Evolutionary conservation across 1,139 yeast species (phyloP).

Genomic region (Debaryomyces subglobosus): DNA sequence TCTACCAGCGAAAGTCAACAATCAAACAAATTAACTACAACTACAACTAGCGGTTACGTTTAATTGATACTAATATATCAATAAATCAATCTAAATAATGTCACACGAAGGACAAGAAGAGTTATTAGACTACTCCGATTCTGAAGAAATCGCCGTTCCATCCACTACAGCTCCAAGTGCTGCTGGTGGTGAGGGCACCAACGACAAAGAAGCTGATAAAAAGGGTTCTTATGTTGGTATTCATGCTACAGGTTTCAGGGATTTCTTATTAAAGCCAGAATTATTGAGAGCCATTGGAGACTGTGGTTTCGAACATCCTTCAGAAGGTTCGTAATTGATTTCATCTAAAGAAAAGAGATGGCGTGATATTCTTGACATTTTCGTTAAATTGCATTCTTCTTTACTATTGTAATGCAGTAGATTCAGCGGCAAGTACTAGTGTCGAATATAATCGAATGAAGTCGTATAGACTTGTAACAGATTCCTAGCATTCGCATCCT

Average conservation of each 20-base stretch:
- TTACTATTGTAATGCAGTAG: background rate
- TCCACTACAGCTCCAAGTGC: slow-evolving; percentile 59
- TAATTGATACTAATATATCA: slow-evolving; percentile 6
- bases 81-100: slow-evolving; percentile 34
- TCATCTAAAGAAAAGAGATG: slow-evolving; percentile 2
- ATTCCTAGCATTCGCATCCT: background rate
- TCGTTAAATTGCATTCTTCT: slow-evolving; percentile 5
- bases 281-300: slow-evolving; percentile 96
- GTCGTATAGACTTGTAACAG: background rate
- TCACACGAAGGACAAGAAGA: slow-evolving; percentile 99
- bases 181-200: slow-evolving; percentile 46
- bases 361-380: slow-evolving; percentile 4
- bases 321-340: slow-evolving; percentile 80
- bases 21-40: background rate
- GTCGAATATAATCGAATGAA: background rate
- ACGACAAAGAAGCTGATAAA: slow-evolving; percentile 67
- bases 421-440: background rate
- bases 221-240: slow-evolving; percentile 98
- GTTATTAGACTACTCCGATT: slow-evolving; percentile 96
- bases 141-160: slow-evolving; percentile 89
- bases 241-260: slow-evolving; percentile 98
- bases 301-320: slow-evolving; percentile 99
- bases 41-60: background rate
- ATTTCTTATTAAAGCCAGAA: slow-evolving; percentile 94
- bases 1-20: slow-evolving; percentile 5